Evolutionary conservation across 1,139 yeast genomes (phyloP).

Genomic region (Geotrichum bryndzae): DNA sequence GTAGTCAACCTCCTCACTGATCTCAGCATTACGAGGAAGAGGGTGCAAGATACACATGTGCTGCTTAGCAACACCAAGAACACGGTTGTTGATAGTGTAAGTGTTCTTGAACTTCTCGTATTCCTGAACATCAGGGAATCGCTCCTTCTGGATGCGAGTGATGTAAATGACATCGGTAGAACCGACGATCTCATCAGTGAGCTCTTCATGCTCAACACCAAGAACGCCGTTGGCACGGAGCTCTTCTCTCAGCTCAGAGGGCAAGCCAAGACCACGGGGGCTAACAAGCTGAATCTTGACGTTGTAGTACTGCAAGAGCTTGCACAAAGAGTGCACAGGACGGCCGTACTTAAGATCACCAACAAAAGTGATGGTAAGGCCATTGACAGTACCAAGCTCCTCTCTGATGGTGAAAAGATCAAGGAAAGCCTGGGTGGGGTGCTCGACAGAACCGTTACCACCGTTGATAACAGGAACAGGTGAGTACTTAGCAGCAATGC

Average conservation of each 20-base stretch:
- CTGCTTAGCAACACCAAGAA: slow-evolving; percentile 86
- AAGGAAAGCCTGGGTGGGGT: slow-evolving; percentile 96
- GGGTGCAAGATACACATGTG: slow-evolving; percentile 99
- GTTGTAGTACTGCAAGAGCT: slow-evolving; percentile 83
- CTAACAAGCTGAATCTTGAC: slow-evolving; percentile 89
- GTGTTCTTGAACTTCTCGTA: slow-evolving; percentile 87
- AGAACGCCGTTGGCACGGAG: slow-evolving; percentile 63
- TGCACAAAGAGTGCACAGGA: slow-evolving; percentile 95
- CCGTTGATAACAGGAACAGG: slow-evolving; percentile 97
- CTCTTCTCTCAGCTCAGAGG: slow-evolving; percentile 62
- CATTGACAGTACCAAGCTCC: slow-evolving; percentile 97
- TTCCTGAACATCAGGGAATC: slow-evolving; percentile 70
- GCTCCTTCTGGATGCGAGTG: slow-evolving; percentile 96
- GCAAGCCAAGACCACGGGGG: slow-evolving; percentile 82
- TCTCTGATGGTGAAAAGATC: slow-evolving; percentile 98
- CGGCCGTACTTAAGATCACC: slow-evolving; percentile 98
- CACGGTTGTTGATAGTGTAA: slow-evolving; percentile 87
- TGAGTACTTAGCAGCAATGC: slow-evolving; percentile 90
- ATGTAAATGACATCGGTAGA: slow-evolving; percentile 93
- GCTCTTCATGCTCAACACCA: slow-evolving; percentile 62
- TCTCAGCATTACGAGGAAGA: slow-evolving; percentile 93
- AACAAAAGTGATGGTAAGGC: slow-evolving; percentile 96
- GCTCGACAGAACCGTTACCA: slow-evolving; percentile 96
- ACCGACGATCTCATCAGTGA: slow-evolving; percentile 79
- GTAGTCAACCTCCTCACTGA: slow-evolving; percentile 96